A percentile compares a stretch with the other conserved stretches of the same genome.
phyloP scores from a whole-genome alignment of 140 eudicot genomes.

The Flaveria floridana region DNA sequence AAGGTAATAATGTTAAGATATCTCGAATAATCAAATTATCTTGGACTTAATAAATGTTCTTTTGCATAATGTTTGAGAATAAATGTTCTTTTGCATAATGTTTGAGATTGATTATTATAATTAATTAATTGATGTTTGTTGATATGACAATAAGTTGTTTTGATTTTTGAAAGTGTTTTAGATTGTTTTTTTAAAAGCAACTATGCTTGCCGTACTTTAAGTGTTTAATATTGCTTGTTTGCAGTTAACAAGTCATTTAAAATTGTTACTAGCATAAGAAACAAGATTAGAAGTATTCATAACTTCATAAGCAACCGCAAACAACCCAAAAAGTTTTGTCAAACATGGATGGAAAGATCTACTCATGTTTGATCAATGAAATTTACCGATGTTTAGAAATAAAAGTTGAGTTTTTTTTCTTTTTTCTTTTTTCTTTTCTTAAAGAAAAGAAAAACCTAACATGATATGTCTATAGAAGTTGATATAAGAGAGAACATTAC shows the following conservation, averaged over 20 bases:
- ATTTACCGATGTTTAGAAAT: too few relatives aligned
- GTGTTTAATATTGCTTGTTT: background rate
- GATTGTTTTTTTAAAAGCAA: background rate
- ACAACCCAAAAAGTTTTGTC: too few relatives aligned
- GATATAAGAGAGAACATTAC: too few relatives aligned
- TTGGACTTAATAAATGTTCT: conserved; percentile 5
- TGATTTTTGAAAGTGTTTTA: background rate
- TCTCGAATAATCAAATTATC: background rate
- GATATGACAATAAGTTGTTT: background rate
- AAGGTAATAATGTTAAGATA: background rate
- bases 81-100: too few relatives aligned
- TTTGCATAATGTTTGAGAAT: background rate
- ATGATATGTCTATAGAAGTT: too few relatives aligned
- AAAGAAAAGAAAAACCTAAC: too few relatives aligned
- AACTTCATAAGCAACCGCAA: background rate
- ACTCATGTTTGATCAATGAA: too few relatives aligned
- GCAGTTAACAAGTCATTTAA: background rate
- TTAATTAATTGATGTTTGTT: background rate
- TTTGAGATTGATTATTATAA: background rate
- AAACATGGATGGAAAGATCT: too few relatives aligned
- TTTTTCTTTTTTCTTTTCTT: too few relatives aligned
- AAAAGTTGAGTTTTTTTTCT: too few relatives aligned
- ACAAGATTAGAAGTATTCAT: background rate
- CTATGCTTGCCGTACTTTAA: background rate
- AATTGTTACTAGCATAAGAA: background rate